Conservation (phyloP, 2,329 filamentous ascomycete genomes). For the Aspergillus oerlinghausenensis region DNA sequence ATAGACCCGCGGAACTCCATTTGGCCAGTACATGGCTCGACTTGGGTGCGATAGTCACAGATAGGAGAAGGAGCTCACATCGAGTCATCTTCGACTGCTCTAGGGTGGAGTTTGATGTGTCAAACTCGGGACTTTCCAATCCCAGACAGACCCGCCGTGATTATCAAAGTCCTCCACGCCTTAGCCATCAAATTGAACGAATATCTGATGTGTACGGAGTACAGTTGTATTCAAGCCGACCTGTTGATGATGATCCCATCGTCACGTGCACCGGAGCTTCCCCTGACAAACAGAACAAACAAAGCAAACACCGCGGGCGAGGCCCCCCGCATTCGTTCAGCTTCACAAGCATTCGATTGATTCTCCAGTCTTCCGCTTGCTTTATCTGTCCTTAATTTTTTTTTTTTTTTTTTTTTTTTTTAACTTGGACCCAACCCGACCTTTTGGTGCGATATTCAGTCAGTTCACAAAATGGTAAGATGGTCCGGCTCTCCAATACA, state of each 20-base stretch:
- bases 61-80: slow-evolving; percentile 29
- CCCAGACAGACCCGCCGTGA: slow-evolving; percentile 20
- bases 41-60: slow-evolving; percentile 22
- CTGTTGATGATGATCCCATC: neutral
- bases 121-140: slow-evolving; percentile 16
- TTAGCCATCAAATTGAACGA: neutral
- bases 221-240: neutral
- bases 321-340: neutral
- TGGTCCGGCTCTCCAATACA: neutral
- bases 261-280: slow-evolving; percentile 15
- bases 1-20: slow-evolving; percentile 47
- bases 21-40: slow-evolving; percentile 48
- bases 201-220: neutral
- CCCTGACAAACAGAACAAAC: slow-evolving; percentile 7
- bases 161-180: slow-evolving; percentile 8
- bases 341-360: neutral
- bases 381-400: neutral
- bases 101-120: slow-evolving; percentile 16
- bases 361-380: slow-evolving; percentile 3
- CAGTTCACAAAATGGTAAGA: neutral
- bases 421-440: slow-evolving; percentile 5
- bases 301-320: slow-evolving; percentile 9
- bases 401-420: too few species aligned
- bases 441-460: slow-evolving; percentile 12
- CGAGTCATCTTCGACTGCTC: slow-evolving; percentile 33